Evolutionary conservation across 2,329 filamentous ascomycete genomes (phyloP), one percentile per base, ranked within the genome.

Genomic region (Aspergillus quadricinctus): DNA sequence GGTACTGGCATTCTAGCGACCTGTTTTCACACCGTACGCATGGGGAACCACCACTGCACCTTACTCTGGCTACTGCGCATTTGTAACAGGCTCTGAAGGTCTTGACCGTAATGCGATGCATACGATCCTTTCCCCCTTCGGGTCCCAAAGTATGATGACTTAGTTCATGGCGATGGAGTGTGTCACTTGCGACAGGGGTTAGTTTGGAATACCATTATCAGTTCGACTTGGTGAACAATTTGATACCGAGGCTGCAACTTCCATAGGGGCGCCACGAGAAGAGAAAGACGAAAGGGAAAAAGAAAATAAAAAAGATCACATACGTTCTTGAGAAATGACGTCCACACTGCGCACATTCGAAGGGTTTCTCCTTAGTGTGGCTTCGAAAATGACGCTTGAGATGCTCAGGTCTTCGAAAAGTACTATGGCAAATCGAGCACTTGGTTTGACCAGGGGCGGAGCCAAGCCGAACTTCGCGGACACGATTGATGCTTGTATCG

Each of bases 321-420:
- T 73, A 74, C 72, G 71, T 77, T 64, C 75, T 67, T 10, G 72
- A 74, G 58, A 77, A 77, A 49, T 72, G 66, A 23, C 75, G 74
- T n/a, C 71, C 70, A 61, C 75, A 77, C 52, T 72, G 70, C 14
- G 58, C 54, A 58, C 75, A 77, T 51, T 70, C 67, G 50, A 75
- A 77, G 0, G 72, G 71, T 52, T 73, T 74, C 55, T 73, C 71
- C 48, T 74, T 74, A 6, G 72, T 73, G 59, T 77, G 74, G 49
- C 71, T 74, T 53, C 72, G 72, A 49, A 74, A 57, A 61, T 77
- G 74, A 25, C 74, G 72, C 61, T 74, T 77, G 41, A 77, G 57
- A 61, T 76, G 74, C 57, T 77, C 74, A 7, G 71, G 72, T 57
- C 74, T 66, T 55, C 69, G 64, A 53, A 77, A 77, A 11, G 64